Evolutionary conservation across 108 stramenopile genomes (phyloP).

Genomic region (Pelagomonas calceolata): DNA sequence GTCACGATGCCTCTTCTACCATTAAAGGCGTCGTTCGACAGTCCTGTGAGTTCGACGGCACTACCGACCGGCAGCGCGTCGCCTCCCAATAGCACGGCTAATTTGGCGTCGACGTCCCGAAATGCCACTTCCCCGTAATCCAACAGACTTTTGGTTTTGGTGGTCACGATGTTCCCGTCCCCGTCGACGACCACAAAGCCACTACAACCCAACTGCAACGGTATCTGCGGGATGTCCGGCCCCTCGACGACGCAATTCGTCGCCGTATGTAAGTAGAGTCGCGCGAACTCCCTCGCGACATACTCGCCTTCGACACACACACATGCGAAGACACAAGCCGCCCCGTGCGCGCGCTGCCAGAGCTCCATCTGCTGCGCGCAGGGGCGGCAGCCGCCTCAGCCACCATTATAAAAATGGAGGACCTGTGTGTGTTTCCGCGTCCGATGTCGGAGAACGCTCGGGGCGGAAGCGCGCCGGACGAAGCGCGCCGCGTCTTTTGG

Average conservation of each 20-base stretch:
- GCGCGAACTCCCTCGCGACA: not conserved
- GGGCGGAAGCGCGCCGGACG: too few species aligned
- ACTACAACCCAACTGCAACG: not conserved
- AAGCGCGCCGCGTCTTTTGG: too few species aligned
- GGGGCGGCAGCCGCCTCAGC: slow-evolving; percentile 3
- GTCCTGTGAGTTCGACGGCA: too few species aligned
- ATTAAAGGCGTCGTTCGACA: too few species aligned
- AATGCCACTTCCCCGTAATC: not conserved
- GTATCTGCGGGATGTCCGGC: not conserved
- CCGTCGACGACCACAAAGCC: not conserved
- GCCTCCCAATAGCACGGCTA: not conserved
- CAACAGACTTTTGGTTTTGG: not conserved
- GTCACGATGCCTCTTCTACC: not conserved
- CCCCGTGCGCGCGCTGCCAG: not conserved
- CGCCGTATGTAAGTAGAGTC: not conserved
- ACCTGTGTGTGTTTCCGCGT: too few species aligned
- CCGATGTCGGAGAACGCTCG: too few species aligned
- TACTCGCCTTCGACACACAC: not conserved
- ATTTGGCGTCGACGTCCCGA: not conserved
- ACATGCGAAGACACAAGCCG: not conserved
- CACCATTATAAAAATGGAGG: not conserved
- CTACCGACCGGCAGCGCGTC: not conserved
- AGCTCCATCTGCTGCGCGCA: slow-evolving; percentile 1
- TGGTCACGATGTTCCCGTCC: not conserved
- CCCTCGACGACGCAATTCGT: not conserved